Evolutionary conservation across 106 monocot genomes (phyloP), one percentile per base, ranked within the genome.

Genomic region (Phalaenopsis equestris): DNA sequence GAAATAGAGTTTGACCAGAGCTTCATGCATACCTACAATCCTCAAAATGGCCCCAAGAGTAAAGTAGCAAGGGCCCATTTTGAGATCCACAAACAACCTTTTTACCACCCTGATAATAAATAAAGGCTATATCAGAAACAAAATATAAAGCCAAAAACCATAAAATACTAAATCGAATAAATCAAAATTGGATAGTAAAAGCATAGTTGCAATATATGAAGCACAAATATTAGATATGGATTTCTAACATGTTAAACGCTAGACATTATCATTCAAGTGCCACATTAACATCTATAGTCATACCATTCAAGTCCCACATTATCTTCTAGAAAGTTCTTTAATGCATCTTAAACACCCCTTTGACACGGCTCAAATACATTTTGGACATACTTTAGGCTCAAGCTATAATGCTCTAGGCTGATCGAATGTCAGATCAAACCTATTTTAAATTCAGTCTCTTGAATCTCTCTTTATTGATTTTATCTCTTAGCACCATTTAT

Each of bases 1-100:
- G 37, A 72, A 67, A 67, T 36, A 6, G 8, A 38, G 41, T 42
- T 8, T 42, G 41, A 5, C 9, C 41, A 43, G n/a, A 42, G 42
- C 74, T n/a, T 52, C 36, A 23, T 49, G 46, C 24, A 70, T 89
- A 98, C 98, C 94, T 98, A 88, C 92, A 94, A 82, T 98, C 98
- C 72, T 93, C 86, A 55, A 98, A 91, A 84, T 86, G 84, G 42
- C 98, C 94, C 98, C 94, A 98, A 56, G 94, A 91, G 84, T 94
- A 98, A 43, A 98, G 75, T 72, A 98, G 82, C 58, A 94, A 67
- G 24, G 90, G 86, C 81, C 97, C 97, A 55, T 84, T 90, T 81
- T 92, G 94, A 77, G 94, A 89, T 81, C 98, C 98, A 87, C 94
- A 98, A 57, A 98, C 76, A 76, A 98, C 91, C 85, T 98, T 98